phyloP scores from a whole-genome alignment of 352 stramenopile genomes.

The Plasmopara halstedii region DNA sequence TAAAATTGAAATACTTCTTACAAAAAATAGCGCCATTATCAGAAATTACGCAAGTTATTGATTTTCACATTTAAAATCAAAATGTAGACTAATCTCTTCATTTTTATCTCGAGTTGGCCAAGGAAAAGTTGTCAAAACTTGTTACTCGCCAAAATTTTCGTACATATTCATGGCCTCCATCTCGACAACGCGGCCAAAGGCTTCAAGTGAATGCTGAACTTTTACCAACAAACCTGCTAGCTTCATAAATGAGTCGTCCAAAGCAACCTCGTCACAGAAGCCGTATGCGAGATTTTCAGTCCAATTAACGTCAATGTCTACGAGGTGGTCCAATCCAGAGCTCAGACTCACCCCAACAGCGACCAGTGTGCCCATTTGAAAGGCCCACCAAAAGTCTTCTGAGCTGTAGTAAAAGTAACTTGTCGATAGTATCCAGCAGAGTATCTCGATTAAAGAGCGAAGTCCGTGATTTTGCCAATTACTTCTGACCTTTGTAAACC shows the following conservation, averaged over 20 bases:
- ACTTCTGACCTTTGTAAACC: slow-evolving; percentile 45
- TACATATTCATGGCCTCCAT: background rate
- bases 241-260: slow-evolving; percentile 38
- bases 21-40: too few relatives aligned
- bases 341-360: slow-evolving; percentile 41
- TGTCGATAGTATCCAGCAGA: slow-evolving; percentile 51
- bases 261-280: slow-evolving; percentile 50
- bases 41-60: too few relatives aligned
- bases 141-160: background rate
- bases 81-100: too few relatives aligned
- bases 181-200: slow-evolving; percentile 22
- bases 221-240: slow-evolving; percentile 33
- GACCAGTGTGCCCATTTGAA: slow-evolving; percentile 50
- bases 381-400: slow-evolving; percentile 38
- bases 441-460: slow-evolving; percentile 54
- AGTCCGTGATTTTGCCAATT: slow-evolving; percentile 54
- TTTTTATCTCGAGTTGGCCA: too few relatives aligned
- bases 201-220: slow-evolving; percentile 26
- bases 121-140: background rate
- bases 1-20: too few relatives aligned
- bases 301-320: slow-evolving; percentile 40
- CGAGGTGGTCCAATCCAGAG: slow-evolving; percentile 50
- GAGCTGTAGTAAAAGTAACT: slow-evolving; percentile 54
- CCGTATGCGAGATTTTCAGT: slow-evolving; percentile 32
- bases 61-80: too few relatives aligned